Evolutionary conservation across 164 flowering plant species (phyloP).

Genomic region (Taxillus chinensis): DNA sequence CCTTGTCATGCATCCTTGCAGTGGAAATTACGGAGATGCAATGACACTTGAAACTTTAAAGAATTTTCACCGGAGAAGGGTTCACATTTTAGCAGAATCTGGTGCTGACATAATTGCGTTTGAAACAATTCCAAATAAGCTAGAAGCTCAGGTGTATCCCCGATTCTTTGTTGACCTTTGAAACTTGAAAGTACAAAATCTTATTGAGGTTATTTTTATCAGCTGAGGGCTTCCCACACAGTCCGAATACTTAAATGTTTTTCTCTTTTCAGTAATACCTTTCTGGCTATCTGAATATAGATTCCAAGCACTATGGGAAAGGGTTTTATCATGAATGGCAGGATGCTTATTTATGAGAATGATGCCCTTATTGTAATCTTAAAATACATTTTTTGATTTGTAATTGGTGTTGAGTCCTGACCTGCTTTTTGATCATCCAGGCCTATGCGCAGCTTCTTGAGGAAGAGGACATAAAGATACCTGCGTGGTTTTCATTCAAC

Average conservation of each 20-base stretch:
- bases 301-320: background rate
- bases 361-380: background rate
- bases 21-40: slow-evolving; percentile 5
- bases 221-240: background rate
- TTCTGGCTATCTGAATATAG: background rate
- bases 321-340: background rate
- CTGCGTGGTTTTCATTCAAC: slow-evolving; percentile 82
- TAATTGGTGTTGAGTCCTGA: background rate
- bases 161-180: background rate
- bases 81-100: slow-evolving; percentile 1
- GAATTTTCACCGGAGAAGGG: slow-evolving; percentile 4
- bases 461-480: slow-evolving; percentile 17
- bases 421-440: slow-evolving; percentile 2
- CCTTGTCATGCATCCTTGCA: background rate
- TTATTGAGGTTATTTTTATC: background rate
- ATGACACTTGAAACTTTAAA: slow-evolving; percentile 4
- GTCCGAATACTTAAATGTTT: background rate
- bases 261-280: background rate
- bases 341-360: background rate
- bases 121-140: slow-evolving; percentile 7
- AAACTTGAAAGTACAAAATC: background rate
- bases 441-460: slow-evolving; percentile 13
- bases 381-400: background rate
- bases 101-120: slow-evolving; percentile 7
- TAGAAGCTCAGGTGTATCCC: slow-evolving; percentile 4